Percentiles rank a stretch among this genome's conserved stretches.
phyloP scores from a whole-genome alignment of 208 protist genomes.

The Trypanosoma caninum region DNA sequence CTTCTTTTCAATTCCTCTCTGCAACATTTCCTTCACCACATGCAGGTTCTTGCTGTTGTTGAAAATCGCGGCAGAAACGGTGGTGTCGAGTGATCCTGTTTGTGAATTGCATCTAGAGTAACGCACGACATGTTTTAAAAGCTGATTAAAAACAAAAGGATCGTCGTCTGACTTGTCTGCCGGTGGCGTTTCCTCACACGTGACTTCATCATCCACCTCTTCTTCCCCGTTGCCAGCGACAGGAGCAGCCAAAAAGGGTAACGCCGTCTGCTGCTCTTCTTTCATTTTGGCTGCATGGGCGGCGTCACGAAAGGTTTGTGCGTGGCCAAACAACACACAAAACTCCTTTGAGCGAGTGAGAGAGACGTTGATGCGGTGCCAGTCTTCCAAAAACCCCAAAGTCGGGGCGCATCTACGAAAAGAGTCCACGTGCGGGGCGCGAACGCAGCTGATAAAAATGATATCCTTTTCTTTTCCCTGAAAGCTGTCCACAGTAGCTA shows the following conservation, averaged over 20 bases:
- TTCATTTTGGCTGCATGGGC: slow-evolving; percentile 17
- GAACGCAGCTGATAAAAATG: slow-evolving; percentile 90
- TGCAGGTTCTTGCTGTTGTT: slow-evolving; percentile 8
- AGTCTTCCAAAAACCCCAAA: slow-evolving; percentile 89
- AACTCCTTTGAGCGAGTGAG: slow-evolving; percentile 89
- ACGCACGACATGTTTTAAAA: slow-evolving; percentile 42
- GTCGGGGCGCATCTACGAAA: slow-evolving; percentile 16
- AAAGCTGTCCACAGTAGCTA: slow-evolving; percentile 92
- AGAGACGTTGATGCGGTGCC: slow-evolving; percentile 90
- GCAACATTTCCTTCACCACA: slow-evolving; percentile 3
- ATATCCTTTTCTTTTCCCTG: slow-evolving; percentile 94
- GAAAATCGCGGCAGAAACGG: slow-evolving; percentile 3
- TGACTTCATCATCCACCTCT: slow-evolving; percentile 10
- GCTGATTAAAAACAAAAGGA: slow-evolving; percentile 42
- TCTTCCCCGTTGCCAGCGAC: slow-evolving; percentile 24
- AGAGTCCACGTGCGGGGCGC: slow-evolving; percentile 24
- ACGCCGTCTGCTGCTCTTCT: background rate
- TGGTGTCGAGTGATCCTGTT: background rate
- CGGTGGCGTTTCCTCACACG: background rate
- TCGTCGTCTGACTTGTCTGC: slow-evolving; percentile 44
- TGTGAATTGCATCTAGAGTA: slow-evolving; percentile 2
- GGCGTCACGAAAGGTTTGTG: slow-evolving; percentile 33
- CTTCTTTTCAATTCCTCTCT: background rate
- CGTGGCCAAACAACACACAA: slow-evolving; percentile 71
- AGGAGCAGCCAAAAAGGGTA: slow-evolving; percentile 9